Evolutionary conservation across 2,329 filamentous ascomycete genomes (phyloP), one percentile per base, ranked within the genome.

Genomic region (Fusarium camptoceras): DNA sequence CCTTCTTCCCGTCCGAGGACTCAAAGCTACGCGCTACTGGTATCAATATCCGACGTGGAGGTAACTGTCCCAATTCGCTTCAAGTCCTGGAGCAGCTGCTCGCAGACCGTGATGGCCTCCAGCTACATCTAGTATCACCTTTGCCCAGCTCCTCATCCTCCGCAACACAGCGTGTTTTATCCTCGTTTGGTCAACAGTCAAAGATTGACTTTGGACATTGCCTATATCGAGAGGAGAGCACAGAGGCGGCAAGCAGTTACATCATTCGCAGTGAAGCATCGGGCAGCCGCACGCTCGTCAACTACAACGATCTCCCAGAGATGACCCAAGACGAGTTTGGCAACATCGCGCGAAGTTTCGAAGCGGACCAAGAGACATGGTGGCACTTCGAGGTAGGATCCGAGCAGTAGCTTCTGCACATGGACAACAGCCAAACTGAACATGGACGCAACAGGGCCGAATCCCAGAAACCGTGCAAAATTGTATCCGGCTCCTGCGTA

Each of bases 11-110:
- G 2, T 78, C 79, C 9, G 91, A 94, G 80, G 92, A 94, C 81
- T 85, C 88, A 49, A 94, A 94, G 78, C 83, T 92, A 42, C 89
- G 91, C 31, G 91, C 92, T 20, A 86, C 86, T 4, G 83, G 76
- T 25, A 77, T 91, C 57, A 80, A 82, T 37, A 84, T 85, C 44
- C 87, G 91, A 30, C 86, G 91, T 27, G 92, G 92, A 55, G 92
- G 92, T 31, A 94, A 94, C 77, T 89, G 89, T 67, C 86, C 89
- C 25, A 94, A 94, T 76, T 87, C 88, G 6, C 85, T 93, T 34
- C 86, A 93, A 76, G 91, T 94, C 11, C 81, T 94, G 27, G 84
- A 88, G 66, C 90, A 94, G 76, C 83, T 92, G 20, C 73, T 89
- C 56, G 50, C 42, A n/a, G 65, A 68, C 30, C 53, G 25, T 44